Conservation (phyloP, 768 basidiomycete species). For the Leccinum obscurum region DNA sequence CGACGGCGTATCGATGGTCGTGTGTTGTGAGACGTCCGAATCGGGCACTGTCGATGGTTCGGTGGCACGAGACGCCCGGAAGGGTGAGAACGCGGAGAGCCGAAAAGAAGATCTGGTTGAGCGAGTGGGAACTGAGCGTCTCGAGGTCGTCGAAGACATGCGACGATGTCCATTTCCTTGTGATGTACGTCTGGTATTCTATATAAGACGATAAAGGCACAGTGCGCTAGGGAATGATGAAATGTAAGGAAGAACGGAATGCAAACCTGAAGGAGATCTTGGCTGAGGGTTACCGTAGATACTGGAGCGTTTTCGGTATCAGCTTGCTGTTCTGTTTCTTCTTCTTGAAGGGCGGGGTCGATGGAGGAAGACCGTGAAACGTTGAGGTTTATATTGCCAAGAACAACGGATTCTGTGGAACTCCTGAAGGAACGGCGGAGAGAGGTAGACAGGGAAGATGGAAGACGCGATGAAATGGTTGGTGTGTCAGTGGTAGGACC, state of each 20-base stretch:
- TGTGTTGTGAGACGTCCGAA: constrained; percentile 3
- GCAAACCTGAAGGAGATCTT: constrained; percentile 32
- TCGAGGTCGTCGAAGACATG: constrained; percentile 23
- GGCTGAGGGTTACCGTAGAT: constrained; percentile 26
- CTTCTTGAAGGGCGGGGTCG: constrained; percentile 18
- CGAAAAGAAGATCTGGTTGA: constrained; percentile 21
- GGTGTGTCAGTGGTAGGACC: constrained; percentile 19
- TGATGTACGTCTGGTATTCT: constrained; percentile 25
- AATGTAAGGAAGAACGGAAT: not conserved
- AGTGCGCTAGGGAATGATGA: not conserved
- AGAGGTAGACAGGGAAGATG: constrained; percentile 20
- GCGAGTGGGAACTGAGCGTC: constrained; percentile 14
- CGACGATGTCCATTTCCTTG: constrained; percentile 22
- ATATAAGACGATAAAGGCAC: not conserved
- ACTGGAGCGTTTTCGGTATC: constrained; percentile 6
- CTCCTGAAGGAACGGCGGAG: constrained; percentile 24
- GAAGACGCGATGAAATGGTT: constrained; percentile 13
- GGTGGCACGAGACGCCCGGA: not conserved
- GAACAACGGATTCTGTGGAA: constrained; percentile 26
- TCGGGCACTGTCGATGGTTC: not conserved
- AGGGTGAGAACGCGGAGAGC: constrained; percentile 24
- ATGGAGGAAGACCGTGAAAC: constrained; percentile 23
- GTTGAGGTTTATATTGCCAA: constrained; percentile 28
- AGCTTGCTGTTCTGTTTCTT: constrained; percentile 13
- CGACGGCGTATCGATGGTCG: not conserved